Conservation (phyloP, 1,284 basidiomycete species). For the Fomitopsis pinicola region DNA sequence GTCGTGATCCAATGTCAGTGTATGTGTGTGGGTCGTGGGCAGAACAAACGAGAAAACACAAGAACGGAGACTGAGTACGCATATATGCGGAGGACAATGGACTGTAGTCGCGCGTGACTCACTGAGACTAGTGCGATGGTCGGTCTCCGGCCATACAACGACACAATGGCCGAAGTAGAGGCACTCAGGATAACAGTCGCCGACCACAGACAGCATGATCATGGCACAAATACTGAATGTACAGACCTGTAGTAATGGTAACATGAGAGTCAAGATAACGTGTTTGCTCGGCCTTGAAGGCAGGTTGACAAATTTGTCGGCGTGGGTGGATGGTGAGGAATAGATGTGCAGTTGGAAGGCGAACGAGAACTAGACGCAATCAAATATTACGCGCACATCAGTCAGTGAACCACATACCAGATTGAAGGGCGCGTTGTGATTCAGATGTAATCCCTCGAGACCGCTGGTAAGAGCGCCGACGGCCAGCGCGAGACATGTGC, state of each 20-base stretch:
- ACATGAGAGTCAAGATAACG: slow-evolving; percentile 58
- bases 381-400: not conserved
- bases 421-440: slow-evolving; percentile 59
- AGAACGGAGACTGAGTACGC: too few relatives aligned
- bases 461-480: slow-evolving; percentile 63
- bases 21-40: too few relatives aligned
- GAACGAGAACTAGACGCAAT: slow-evolving; percentile 56
- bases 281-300: slow-evolving; percentile 66
- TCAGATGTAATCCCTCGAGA: slow-evolving; percentile 52
- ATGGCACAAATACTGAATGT: not conserved
- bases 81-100: too few relatives aligned
- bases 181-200: too few relatives aligned
- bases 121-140: too few relatives aligned
- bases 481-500: slow-evolving; percentile 60
- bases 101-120: too few relatives aligned
- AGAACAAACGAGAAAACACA: too few relatives aligned
- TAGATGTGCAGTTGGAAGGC: slow-evolving; percentile 71
- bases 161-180: too few relatives aligned
- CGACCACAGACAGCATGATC: not conserved
- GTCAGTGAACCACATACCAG: slow-evolving; percentile 39
- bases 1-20: not conserved
- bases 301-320: slow-evolving; percentile 34
- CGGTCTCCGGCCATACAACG: too few relatives aligned
- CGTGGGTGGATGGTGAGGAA: slow-evolving; percentile 57
- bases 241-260: slow-evolving; percentile 64